phyloP scores from a whole-genome alignment of 371 early-diverging fungal species.

The Capillidium rhysosporum region DNA sequence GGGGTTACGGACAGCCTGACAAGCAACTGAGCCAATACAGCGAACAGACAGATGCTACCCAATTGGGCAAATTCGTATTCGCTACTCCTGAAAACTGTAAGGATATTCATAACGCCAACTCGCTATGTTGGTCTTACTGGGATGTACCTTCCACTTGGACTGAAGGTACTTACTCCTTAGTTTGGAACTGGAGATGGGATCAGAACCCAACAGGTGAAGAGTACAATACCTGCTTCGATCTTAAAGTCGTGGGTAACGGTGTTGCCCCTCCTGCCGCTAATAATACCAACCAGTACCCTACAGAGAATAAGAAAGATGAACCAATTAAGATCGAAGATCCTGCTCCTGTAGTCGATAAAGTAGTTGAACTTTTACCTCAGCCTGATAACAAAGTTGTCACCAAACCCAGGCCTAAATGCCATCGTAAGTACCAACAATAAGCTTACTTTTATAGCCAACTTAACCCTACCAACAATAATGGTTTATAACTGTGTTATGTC shows the following conservation, averaged over 20 bases:
- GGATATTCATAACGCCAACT: conserved; percentile 15
- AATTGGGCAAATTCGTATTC: conserved; percentile 10
- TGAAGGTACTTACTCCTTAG: conserved; percentile 20
- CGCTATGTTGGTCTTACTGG: conserved; percentile 19
- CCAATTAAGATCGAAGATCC: no score
- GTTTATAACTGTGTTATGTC: no score
- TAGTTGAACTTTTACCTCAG: no score
- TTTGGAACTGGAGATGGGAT: conserved; percentile 33
- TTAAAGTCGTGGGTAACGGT: conserved; percentile 11
- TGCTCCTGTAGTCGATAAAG: no score
- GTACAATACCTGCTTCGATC: conserved; percentile 33
- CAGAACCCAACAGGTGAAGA: conserved; percentile 28
- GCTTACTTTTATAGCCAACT: neutral
- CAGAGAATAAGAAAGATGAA: no score
- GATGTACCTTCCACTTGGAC: conserved; percentile 17
- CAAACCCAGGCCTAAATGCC: neutral
- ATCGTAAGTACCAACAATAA: neutral
- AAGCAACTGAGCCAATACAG: conserved; percentile 14
- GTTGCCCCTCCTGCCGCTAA: no score
- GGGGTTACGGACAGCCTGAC: conserved; percentile 15
- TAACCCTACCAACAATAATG: no score
- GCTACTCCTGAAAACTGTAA: conserved; percentile 15
- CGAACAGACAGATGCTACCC: conserved; percentile 12
- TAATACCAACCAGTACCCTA: neutral
- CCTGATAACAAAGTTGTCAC: neutral